A percentile compares a stretch with the other conserved stretches of the same genome.
phyloP scores from a whole-genome alignment of 768 basidiomycete species.

The Lactifluus pinguis region DNA sequence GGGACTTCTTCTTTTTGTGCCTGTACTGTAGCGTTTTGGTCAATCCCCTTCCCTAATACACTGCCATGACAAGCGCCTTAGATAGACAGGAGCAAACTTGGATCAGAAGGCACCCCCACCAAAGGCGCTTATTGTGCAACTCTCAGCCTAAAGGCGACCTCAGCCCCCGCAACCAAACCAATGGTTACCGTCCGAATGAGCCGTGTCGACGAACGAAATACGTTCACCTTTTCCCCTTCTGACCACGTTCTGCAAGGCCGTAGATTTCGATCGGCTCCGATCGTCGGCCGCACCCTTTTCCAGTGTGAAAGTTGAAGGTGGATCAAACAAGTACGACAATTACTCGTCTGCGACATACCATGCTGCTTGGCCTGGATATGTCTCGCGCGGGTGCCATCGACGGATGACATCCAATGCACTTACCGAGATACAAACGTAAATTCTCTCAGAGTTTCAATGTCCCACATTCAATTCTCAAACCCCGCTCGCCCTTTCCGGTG shows the following conservation, averaged over 20 bases:
- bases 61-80: constrained; percentile 7
- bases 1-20: constrained; percentile 1
- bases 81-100: constrained; percentile 11
- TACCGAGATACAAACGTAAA: background rate
- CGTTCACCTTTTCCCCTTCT: background rate
- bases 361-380: background rate
- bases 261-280: constrained; percentile 9
- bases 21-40: constrained; percentile 1
- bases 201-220: background rate
- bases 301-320: background rate
- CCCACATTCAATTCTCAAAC: background rate
- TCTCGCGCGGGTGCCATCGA: background rate
- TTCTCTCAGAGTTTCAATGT: background rate
- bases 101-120: constrained; percentile 9
- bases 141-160: background rate
- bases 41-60: constrained; percentile 6
- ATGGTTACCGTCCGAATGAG: background rate
- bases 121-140: constrained; percentile 9
- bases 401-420: constrained; percentile 5
- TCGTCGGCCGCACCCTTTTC: constrained; percentile 7
- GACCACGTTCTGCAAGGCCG: too few relatives aligned
- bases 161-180: background rate
- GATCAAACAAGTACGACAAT: constrained; percentile 8
- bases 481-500: background rate
- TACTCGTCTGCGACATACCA: constrained; percentile 3